Evolutionary conservation across 352 stramenopile genomes (phyloP).

Genomic region (Pythium aquatile): DNA sequence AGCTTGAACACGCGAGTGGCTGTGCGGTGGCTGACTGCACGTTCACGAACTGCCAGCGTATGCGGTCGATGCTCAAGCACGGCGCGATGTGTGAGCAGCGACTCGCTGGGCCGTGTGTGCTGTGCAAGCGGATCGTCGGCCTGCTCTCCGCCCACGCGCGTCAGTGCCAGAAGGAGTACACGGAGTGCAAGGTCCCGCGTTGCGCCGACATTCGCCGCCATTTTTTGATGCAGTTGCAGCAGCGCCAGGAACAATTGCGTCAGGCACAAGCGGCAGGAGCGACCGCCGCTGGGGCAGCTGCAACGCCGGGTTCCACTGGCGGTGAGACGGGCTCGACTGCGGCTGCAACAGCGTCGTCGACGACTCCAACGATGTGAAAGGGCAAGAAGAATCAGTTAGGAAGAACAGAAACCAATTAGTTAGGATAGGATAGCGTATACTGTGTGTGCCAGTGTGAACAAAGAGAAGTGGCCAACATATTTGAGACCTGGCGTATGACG

Average conservation of each 20-base stretch:
- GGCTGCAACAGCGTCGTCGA: conserved; percentile 3
- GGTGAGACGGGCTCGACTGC: background rate
- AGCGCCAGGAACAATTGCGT: conserved; percentile 61
- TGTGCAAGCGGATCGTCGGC: conserved; percentile 86
- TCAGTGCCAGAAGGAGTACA: conserved; percentile 78
- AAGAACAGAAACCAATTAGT: conserved; percentile 6
- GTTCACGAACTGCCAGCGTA: conserved; percentile 86
- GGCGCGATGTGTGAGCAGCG: conserved; percentile 82
- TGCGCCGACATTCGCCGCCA: conserved; percentile 85
- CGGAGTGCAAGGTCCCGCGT: conserved; percentile 76
- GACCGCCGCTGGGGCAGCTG: conserved; percentile 5
- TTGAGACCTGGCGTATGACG: background rate
- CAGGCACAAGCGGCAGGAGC: conserved; percentile 25
- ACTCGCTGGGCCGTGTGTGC: conserved; percentile 71
- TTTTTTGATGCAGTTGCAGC: conserved; percentile 78
- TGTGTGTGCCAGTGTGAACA: conserved; percentile 10
- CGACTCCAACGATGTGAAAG: conserved; percentile 12
- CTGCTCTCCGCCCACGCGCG: conserved; percentile 79
- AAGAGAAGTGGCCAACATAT: conserved; percentile 6
- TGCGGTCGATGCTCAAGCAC: conserved; percentile 89
- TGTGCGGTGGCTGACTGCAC: conserved; percentile 69
- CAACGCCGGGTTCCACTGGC: conserved; percentile 10
- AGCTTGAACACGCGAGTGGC: conserved; percentile 82
- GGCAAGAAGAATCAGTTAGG: background rate
- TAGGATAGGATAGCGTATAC: conserved; percentile 12